A percentile compares a stretch with the other conserved stretches of the same genome.
Conservation (phyloP, 768 basidiomycete genomes). For the Mycena maculata region DNA sequence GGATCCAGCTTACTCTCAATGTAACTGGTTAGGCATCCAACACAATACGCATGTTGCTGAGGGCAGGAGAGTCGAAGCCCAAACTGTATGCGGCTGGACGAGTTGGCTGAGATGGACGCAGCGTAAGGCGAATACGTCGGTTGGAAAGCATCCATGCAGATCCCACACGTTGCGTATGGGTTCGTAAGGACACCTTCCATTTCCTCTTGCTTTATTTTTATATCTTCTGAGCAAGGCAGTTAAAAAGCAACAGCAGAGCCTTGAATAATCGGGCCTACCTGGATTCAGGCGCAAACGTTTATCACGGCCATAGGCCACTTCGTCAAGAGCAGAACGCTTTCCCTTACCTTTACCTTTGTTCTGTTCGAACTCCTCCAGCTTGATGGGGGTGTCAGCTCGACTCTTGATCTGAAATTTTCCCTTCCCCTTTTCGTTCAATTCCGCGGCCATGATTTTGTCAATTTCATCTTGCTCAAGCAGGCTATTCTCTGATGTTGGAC, state of each 20-base stretch:
- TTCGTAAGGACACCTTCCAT: conserved; percentile 14
- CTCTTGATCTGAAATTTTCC: conserved; percentile 34
- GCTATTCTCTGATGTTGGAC: conserved; percentile 22
- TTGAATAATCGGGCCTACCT: not conserved
- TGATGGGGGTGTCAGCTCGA: not conserved
- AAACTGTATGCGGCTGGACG: conserved; percentile 48
- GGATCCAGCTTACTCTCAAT: conserved; percentile 51
- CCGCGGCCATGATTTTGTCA: conserved; percentile 41
- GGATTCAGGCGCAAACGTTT: conserved; percentile 21
- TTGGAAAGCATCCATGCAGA: conserved; percentile 53
- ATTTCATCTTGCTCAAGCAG: conserved; percentile 43
- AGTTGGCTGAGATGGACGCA: conserved; percentile 48
- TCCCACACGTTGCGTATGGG: conserved; percentile 46
- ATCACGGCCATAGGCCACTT: not conserved
- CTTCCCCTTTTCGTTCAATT: conserved; percentile 46
- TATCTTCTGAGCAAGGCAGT: conserved; percentile 25
- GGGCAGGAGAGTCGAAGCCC: conserved; percentile 51
- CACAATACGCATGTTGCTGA: conserved; percentile 48
- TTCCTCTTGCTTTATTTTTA: conserved; percentile 26
- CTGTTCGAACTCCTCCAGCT: conserved; percentile 8
- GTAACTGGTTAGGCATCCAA: conserved; percentile 48
- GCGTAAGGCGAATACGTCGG: conserved; percentile 46
- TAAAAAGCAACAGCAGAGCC: not conserved
- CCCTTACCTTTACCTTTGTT: conserved; percentile 6
- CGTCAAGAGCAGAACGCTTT: conserved; percentile 1